Evolutionary conservation across 768 basidiomycete species (phyloP).

Genomic region (Mycena filopes): DNA sequence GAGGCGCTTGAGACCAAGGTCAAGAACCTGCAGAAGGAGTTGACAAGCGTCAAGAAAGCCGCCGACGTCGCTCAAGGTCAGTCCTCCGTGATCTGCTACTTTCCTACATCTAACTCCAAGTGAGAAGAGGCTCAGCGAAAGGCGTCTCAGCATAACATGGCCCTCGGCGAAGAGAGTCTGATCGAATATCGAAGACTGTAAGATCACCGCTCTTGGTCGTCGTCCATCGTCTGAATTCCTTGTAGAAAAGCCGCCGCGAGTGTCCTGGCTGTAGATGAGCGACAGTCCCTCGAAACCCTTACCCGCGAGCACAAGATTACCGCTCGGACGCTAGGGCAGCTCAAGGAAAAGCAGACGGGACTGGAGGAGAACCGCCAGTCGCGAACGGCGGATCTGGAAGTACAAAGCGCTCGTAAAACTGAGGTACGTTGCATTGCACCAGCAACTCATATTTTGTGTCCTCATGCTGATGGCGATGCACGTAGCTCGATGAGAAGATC

Average conservation of each 20-base stretch:
- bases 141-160: constrained; percentile 77
- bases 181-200: constrained; percentile 89
- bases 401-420: constrained; percentile 60
- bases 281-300: constrained; percentile 85
- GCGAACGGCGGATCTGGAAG: constrained; percentile 62
- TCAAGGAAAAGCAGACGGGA: constrained; percentile 76
- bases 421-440: constrained; percentile 60
- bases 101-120: neutral
- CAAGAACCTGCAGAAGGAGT: constrained; percentile 67
- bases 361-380: constrained; percentile 67
- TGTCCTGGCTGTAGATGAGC: constrained; percentile 84
- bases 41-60: constrained; percentile 70
- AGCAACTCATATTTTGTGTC: too few relatives aligned
- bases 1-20: constrained; percentile 59
- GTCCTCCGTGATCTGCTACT: constrained; percentile 29
- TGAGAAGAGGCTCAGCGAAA: constrained; percentile 76
- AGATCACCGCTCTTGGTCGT: constrained; percentile 38
- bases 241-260: constrained; percentile 83
- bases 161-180: constrained; percentile 84
- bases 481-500: constrained; percentile 71
- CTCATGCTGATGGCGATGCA: neutral
- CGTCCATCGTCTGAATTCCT: neutral
- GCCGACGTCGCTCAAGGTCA: constrained; percentile 85
- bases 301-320: constrained; percentile 85
- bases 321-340: constrained; percentile 68